phyloP scores from a whole-genome alignment of 1,284 basidiomycete species.

The Pyrrhoderma noxium region DNA sequence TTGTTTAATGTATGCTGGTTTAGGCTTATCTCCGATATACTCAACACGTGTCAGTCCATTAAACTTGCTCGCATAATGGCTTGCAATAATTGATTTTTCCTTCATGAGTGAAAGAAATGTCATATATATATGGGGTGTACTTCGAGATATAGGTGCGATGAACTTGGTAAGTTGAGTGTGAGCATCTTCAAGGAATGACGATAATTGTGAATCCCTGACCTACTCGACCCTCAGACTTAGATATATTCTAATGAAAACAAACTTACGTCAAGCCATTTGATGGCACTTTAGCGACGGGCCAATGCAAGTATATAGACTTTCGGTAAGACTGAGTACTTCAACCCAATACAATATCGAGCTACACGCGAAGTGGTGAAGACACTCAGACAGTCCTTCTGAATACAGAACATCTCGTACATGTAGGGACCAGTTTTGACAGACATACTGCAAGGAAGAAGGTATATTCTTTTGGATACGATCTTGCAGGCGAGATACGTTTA shows the following conservation, averaged over 20 bases:
- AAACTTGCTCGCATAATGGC: no score
- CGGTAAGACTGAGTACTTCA: neutral
- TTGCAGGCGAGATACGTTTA: conserved; percentile 20
- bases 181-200: no score
- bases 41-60: no score
- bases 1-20: no score
- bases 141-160: neutral
- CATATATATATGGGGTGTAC: conserved; percentile 1
- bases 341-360: neutral
- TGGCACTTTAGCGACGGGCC: no score
- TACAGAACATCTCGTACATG: neutral
- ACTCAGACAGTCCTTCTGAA: neutral
- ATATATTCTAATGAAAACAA: no score
- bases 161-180: neutral
- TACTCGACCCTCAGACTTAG: no score
- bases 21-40: no score
- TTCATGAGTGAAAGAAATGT: conserved; percentile 13
- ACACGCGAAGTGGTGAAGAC: neutral
- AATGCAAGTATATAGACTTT: neutral
- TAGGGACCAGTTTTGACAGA: neutral
- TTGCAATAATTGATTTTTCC: neutral
- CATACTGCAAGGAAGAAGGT: neutral
- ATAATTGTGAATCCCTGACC: no score
- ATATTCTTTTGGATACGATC: neutral
- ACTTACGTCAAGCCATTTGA: no score